phyloP scores from a whole-genome alignment of 192 early-diverging fungal genomes.

The Rhizoclosmatium sp. region DNA sequence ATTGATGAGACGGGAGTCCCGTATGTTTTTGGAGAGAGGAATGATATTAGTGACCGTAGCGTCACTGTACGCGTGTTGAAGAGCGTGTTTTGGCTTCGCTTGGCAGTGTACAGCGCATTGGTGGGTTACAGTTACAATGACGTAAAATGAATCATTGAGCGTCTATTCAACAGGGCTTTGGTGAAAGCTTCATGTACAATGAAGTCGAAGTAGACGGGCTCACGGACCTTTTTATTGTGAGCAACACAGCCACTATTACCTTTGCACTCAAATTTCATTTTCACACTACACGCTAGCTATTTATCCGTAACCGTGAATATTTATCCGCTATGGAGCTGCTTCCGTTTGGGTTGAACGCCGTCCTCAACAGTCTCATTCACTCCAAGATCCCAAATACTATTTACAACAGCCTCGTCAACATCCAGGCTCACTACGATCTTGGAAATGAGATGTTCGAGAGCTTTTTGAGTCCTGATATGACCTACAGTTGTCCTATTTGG shows the following conservation, averaged over 20 bases:
- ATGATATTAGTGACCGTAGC: too few relatives aligned
- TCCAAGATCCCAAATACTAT: conserved; percentile 72
- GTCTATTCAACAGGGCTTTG: conserved; percentile 54
- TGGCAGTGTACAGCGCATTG: conserved; percentile 58
- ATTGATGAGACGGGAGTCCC: too few relatives aligned
- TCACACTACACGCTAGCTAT: conserved; percentile 27
- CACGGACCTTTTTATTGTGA: conserved; percentile 58
- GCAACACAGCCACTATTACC: background rate
- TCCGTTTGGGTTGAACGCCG: conserved; percentile 58
- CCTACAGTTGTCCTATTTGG: conserved; percentile 79
- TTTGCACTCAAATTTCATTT: too few relatives aligned
- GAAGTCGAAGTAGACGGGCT: conserved; percentile 67
- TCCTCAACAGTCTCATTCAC: conserved; percentile 62
- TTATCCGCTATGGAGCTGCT: conserved; percentile 54
- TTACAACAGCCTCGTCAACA: conserved; percentile 65
- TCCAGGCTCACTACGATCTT: conserved; percentile 78
- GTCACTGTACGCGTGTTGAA: conserved; percentile 55
- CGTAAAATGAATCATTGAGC: too few relatives aligned
- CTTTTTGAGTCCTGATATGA: conserved; percentile 75
- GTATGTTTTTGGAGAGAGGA: too few relatives aligned
- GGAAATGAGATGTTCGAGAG: conserved; percentile 77
- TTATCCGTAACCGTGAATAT: conserved; percentile 66
- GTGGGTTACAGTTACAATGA: too few relatives aligned
- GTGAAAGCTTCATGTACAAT: conserved; percentile 75
- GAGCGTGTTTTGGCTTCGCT: conserved; percentile 70